Base-by-base conservation (phyloP, 129 eudicot genomes). In the Artemisia annua region DNA sequence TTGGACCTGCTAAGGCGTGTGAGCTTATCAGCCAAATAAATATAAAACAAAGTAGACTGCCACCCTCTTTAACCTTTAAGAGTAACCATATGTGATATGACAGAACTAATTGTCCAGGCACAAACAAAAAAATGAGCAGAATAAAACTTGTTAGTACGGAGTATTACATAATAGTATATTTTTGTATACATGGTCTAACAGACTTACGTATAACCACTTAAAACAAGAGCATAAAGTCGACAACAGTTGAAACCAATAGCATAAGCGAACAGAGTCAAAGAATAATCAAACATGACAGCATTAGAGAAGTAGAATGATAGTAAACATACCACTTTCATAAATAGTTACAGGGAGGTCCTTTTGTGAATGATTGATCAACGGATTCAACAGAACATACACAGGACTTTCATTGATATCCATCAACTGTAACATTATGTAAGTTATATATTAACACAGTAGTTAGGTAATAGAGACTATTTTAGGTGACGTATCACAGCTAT, bases 381-480 rank as follows among this genome's bases (percentile, higher is more conserved):
- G 97, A 70, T 94, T 90, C 82, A 90, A 85, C 63, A 94, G 93
- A 78, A 94, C 86, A 71, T 90, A 86, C 30, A 94, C 89, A 9
- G 97, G 97, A 75, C 85, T 94, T 75, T 94, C 98, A 75, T 94
- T 90, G 67, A 94, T 90, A 84, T 94, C 98, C 98, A 90, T 94
- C 87, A 94, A 78, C 98, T 94, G 88, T 75, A 13, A 71, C 61
- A 83, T 3, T 28, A 28, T 7, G 8, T 39, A 7, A 7, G 46
- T 5, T 7, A 6, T 7, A 39, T 39, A 1, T 39, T 39, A 39
- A 7, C 2, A 1, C 44, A 7, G 10, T 6, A 1, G 5, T 7
- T 22, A 51, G 16, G 51, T 51, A 18, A n/a, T 4, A 43, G 10
- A 28, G 58, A 22, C 57, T 44, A 13, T 22, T 58, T 71, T 14